These are phyloP conservation scores for Arthrobotrys iridis DNA, from an alignment of 2,329 filamentous ascomycete species.

Conservation along the genomic window DNA sequence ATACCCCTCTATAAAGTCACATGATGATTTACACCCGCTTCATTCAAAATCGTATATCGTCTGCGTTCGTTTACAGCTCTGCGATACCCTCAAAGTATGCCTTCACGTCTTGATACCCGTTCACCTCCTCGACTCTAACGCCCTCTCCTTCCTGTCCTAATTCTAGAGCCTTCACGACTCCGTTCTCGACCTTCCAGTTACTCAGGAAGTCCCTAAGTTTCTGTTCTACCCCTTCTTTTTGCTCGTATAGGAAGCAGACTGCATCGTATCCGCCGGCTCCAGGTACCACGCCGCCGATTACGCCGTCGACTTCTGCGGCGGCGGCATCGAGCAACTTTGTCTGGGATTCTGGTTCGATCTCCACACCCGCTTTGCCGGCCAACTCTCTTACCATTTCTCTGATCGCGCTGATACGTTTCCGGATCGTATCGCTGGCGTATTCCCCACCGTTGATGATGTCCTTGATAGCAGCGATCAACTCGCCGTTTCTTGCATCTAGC, in stretches of 20 bases:
- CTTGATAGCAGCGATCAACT: constrained; percentile 63
- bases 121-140: constrained; percentile 59
- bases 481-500: constrained; percentile 78
- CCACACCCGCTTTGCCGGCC: constrained; percentile 77
- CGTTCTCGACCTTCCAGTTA: constrained; percentile 65
- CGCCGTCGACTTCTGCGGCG: constrained; percentile 73
- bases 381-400: constrained; percentile 77
- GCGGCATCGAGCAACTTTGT: constrained; percentile 83
- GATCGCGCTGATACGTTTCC: constrained; percentile 65
- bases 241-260: constrained; percentile 79
- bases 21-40: background rate
- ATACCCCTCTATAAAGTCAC: background rate
- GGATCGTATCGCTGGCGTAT: constrained; percentile 16
- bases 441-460: constrained; percentile 14
- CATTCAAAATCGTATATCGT: background rate
- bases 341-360: constrained; percentile 88
- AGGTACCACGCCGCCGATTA: constrained; percentile 90
- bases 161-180: constrained; percentile 73
- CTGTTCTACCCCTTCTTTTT: constrained; percentile 72
- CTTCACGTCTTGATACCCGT: constrained; percentile 53
- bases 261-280: constrained; percentile 96
- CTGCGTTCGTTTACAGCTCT: background rate
- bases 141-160: constrained; percentile 80
- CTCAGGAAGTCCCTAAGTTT: constrained; percentile 71
- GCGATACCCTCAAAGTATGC: constrained; percentile 16